A percentile compares a stretch with the other conserved stretches of the same genome.
phyloP scores from a whole-genome alignment of 768 basidiomycete genomes.

The Lepiota venenata region DNA sequence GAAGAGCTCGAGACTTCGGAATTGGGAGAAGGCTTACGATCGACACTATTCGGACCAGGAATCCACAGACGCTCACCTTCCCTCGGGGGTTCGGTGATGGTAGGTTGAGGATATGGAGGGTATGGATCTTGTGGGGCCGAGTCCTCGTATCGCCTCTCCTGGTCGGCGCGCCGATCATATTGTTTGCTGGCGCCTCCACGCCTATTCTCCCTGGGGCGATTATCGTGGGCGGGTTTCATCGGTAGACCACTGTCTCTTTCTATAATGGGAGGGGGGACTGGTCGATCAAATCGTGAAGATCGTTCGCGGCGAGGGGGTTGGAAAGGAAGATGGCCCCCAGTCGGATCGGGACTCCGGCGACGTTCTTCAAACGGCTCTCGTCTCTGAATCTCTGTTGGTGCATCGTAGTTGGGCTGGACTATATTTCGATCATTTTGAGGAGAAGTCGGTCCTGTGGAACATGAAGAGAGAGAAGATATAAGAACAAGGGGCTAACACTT shows the following conservation, averaged over 20 bases:
- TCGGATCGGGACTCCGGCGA: constrained; percentile 1
- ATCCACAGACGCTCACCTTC: neutral
- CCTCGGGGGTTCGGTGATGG: neutral
- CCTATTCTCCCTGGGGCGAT: neutral
- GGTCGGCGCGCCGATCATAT: neutral
- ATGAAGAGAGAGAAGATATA: constrained; percentile 6
- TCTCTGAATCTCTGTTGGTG: neutral
- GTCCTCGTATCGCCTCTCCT: constrained; percentile 1
- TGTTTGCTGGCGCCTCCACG: neutral
- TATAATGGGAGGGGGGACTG: neutral
- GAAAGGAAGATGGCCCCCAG: neutral
- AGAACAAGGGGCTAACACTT: constrained; percentile 10
- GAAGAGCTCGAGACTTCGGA: neutral
- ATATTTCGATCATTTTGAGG: constrained; percentile 13
- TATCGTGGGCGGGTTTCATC: constrained; percentile 1
- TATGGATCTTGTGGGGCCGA: neutral
- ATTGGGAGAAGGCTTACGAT: neutral
- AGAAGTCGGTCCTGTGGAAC: constrained; percentile 8
- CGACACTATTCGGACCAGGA: neutral
- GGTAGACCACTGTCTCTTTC: constrained; percentile 3
- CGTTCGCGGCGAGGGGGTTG: constrained; percentile 1
- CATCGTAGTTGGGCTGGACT: constrained; percentile 5
- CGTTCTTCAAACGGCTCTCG: constrained; percentile 2
- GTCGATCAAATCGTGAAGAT: constrained; percentile 4
- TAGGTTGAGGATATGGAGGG: neutral